Conservation (phyloP, 495 filamentous ascomycete species). For the Podospora pseudocomata region DNA sequence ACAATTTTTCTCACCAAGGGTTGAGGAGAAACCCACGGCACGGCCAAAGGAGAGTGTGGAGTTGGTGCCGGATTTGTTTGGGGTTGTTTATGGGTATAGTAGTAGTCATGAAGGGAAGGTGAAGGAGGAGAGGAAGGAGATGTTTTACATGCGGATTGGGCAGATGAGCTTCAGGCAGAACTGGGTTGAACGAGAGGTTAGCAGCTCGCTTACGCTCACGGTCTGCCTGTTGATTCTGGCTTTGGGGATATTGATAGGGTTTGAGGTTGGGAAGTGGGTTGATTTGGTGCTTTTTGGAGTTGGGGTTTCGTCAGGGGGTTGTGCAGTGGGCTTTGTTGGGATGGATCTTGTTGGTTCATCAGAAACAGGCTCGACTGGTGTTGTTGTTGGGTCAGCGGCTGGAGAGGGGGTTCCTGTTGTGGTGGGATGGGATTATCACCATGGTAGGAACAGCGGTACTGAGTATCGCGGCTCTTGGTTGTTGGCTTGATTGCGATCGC, state of each 20-base stretch:
- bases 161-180: slow-evolving; percentile 21
- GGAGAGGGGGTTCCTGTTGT: background rate
- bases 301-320: background rate
- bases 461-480: background rate
- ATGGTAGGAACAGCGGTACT: background rate
- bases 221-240: slow-evolving; percentile 11
- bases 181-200: slow-evolving; percentile 28
- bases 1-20: slow-evolving; percentile 9
- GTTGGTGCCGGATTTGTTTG: slow-evolving; percentile 4
- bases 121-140: slow-evolving; percentile 10
- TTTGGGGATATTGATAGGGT: slow-evolving; percentile 19
- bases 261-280: background rate
- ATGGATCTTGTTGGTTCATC: background rate
- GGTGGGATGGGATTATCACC: background rate
- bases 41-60: slow-evolving; percentile 14
- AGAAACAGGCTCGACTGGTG: background rate
- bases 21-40: slow-evolving; percentile 26
- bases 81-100: background rate
- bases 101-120: background rate
- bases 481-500: background rate
- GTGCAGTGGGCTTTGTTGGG: background rate
- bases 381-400: background rate
- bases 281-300: background rate
- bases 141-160: slow-evolving; percentile 31
- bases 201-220: slow-evolving; percentile 19